A percentile compares a stretch with the other conserved stretches of the same genome.
Conservation (phyloP, 306 rosid genomes). For the Pyrus communis region DNA sequence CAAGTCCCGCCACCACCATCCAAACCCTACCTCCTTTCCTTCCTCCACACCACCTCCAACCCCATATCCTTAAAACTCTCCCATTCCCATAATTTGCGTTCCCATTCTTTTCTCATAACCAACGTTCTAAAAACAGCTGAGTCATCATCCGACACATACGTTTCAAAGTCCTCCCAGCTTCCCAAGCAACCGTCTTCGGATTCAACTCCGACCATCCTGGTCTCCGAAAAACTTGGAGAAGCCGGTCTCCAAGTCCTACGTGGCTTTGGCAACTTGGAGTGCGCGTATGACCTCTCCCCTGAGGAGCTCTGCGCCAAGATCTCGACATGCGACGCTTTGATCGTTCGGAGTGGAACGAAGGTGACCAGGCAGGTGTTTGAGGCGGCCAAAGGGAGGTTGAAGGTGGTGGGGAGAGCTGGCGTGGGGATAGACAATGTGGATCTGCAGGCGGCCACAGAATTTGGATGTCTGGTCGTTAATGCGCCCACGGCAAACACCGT, state of each 20-base stretch:
- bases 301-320: conserved; percentile 64
- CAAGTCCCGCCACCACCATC: conserved; percentile 7
- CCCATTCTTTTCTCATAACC: conserved; percentile 10
- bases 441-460: conserved; percentile 88
- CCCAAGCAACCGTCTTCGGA: background rate
- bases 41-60: conserved; percentile 21
- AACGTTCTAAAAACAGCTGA: conserved; percentile 28
- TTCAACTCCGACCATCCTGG: conserved; percentile 44
- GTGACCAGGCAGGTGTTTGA: conserved; percentile 61
- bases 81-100: background rate
- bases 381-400: conserved; percentile 61
- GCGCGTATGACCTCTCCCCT: conserved; percentile 44
- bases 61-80: conserved; percentile 21
- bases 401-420: conserved; percentile 93
- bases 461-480: conserved; percentile 79
- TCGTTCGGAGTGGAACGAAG: conserved; percentile 82
- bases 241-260: conserved; percentile 62
- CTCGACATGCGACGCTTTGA: conserved; percentile 63
- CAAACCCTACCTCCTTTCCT: conserved; percentile 30
- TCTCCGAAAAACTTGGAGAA: conserved; percentile 83
- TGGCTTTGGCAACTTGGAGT: conserved; percentile 52
- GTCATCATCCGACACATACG: background rate
- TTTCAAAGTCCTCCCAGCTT: conserved; percentile 1
- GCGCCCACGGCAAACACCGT: conserved; percentile 87
- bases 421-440: conserved; percentile 94